phyloP scores from a whole-genome alignment of 2,329 filamentous ascomycete genomes.

The Myriangium duriaei region DNA sequence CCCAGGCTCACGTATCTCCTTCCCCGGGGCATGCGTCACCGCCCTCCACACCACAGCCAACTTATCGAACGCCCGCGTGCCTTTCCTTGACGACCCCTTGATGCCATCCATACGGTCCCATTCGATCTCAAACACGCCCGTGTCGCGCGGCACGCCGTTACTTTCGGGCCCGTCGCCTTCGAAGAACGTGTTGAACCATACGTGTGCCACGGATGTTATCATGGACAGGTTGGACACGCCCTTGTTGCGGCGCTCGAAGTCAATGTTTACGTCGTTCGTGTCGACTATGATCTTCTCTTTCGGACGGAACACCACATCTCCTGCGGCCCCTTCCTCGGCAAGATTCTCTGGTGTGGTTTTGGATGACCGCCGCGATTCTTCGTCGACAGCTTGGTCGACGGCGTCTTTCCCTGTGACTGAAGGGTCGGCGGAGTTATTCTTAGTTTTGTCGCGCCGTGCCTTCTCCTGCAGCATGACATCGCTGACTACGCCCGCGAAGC shows the following conservation, averaged over 20 bases:
- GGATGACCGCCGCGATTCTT: constrained; percentile 2
- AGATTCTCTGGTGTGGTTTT: constrained; percentile 9
- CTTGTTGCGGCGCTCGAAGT: constrained; percentile 75
- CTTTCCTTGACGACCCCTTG: constrained; percentile 76
- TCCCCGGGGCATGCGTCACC: constrained; percentile 19
- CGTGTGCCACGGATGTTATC: constrained; percentile 84
- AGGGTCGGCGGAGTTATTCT: constrained; percentile 10
- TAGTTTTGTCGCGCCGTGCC: constrained; percentile 16
- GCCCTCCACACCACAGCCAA: constrained; percentile 74
- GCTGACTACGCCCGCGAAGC: constrained; percentile 33
- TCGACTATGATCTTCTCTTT: constrained; percentile 54
- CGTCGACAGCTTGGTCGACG: constrained; percentile 12
- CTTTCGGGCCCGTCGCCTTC: constrained; percentile 68
- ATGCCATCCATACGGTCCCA: constrained; percentile 85
- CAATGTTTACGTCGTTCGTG: constrained; percentile 79
- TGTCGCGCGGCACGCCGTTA: constrained; percentile 50
- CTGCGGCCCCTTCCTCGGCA: constrained; percentile 40
- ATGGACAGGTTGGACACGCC: constrained; percentile 65
- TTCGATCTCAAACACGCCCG: constrained; percentile 58
- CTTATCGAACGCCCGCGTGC: constrained; percentile 66
- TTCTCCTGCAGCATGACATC: constrained; percentile 28
- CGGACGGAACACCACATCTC: constrained; percentile 70
- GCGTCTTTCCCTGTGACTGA: constrained; percentile 10
- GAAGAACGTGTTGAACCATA: constrained; percentile 95
- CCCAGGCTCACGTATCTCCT: constrained; percentile 51